A percentile compares a stretch with the other conserved stretches of the same genome.
Conservation (phyloP, 306 rosid species). For the Cicer cuneatum region DNA sequence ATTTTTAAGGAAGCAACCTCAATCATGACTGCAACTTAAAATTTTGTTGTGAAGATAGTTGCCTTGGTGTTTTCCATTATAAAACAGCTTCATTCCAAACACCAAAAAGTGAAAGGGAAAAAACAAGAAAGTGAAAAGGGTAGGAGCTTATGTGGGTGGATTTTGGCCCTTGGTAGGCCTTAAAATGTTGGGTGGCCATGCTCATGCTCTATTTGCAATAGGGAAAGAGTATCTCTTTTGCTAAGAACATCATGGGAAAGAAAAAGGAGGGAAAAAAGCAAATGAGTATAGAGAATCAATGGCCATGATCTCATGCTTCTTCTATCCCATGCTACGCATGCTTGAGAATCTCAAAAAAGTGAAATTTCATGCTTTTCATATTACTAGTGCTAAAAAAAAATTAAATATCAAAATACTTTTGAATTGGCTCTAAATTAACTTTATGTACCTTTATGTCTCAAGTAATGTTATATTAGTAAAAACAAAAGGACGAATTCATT, state of each 20-base stretch:
- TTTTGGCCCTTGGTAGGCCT: slow-evolving; percentile 40
- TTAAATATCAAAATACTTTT: slow-evolving; percentile 14
- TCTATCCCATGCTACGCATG: slow-evolving; percentile 58
- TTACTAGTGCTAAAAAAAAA: slow-evolving; percentile 38
- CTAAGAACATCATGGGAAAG: slow-evolving; percentile 42
- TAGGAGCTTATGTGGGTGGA: slow-evolving; percentile 27
- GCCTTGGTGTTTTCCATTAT: slow-evolving; percentile 20
- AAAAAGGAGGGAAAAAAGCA: slow-evolving; percentile 24
- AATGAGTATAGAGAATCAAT: slow-evolving; percentile 21
- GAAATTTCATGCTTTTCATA: slow-evolving; percentile 42
- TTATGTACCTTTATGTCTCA: too few species aligned
- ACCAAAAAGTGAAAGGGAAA: slow-evolving; percentile 34
- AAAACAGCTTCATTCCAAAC: slow-evolving; percentile 31
- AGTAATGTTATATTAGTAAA: too few species aligned
- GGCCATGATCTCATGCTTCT: slow-evolving; percentile 39
- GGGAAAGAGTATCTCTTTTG: slow-evolving; percentile 38
- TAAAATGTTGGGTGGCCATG: slow-evolving; percentile 46
- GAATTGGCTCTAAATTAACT: slow-evolving; percentile 32
- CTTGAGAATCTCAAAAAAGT: slow-evolving; percentile 65
- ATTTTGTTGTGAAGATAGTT: slow-evolving; percentile 24
- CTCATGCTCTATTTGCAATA: slow-evolving; percentile 49
- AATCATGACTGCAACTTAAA: background rate
- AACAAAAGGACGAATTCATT: too few species aligned
- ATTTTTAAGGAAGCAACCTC: background rate
- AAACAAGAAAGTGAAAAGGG: slow-evolving; percentile 15